Base-by-base conservation (phyloP, 352 stramenopile genomes). In the Phytophthora podocarpi region DNA sequence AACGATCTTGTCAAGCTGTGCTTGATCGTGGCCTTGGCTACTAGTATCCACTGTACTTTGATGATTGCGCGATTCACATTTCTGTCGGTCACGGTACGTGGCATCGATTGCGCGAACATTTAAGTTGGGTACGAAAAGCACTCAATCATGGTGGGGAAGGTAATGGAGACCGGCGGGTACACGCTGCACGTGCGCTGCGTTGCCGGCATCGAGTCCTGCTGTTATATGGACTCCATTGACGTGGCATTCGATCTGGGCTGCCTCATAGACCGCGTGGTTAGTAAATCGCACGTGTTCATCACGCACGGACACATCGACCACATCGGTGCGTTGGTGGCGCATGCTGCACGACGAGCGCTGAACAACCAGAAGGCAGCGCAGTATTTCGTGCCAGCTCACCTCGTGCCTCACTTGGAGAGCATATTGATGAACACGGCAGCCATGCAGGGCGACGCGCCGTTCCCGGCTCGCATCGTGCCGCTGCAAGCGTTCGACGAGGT, bases 231-330 rank as follows among this genome's bases (percentile, higher is more conserved):
- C n/a, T 67, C 66, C 0, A 64, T 92, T 11, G 80, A 95, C 47
- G 59, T 93, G 6, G 82, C 76, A 5, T 95, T 95, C 39, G 86
- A 95, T 50, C 78, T 93, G 32, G 86, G 86, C 39, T 80, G 76
- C 48, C 72, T 80, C 42, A 65, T 80, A 23, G 67, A 64, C 10
- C 70, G 70, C 12, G 72, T 78, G 23, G 71, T 67, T 20, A 80
- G 41, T 59, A 93, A 92, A 63, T 73, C 75, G 15, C 70, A 93
- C 51, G 76, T 96, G 16, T 95, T 96, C 69, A 89, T 96, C 64
- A 93, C 88, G 20, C 88, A 96, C 46, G 88, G 88, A 40, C 88
- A 96, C 71, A 58, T 85, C 11, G 88, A 96, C 65, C 88, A 96
- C 72, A 84, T 96, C 50, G 62, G 74, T 5, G 79, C 78, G 0